Percentiles rank a stretch among this genome's conserved stretches.
Evolutionary conservation across 2,329 filamentous ascomycete species (phyloP).

Genomic region (Scedosporium aurantiacum): DNA sequence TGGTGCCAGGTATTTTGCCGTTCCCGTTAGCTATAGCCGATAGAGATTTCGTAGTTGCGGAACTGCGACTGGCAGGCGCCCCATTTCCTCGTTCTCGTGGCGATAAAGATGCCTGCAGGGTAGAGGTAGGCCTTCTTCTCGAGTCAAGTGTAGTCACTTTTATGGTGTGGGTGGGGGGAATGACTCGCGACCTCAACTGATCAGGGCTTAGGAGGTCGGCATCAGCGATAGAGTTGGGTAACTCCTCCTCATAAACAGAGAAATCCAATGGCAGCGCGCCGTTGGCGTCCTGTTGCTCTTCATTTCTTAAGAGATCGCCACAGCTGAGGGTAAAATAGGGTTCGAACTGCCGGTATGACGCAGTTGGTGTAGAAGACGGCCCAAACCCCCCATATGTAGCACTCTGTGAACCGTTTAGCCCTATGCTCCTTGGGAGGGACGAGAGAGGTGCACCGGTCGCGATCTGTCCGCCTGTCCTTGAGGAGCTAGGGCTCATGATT

Average conservation of each 20-base stretch:
- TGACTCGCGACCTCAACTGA: neutral
- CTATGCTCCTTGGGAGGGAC: neutral
- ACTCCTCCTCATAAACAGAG: neutral
- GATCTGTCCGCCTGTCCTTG: neutral
- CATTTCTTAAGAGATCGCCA: neutral
- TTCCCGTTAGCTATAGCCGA: too few species aligned
- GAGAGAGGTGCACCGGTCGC: neutral
- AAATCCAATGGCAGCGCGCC: neutral
- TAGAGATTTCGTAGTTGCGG: too few species aligned
- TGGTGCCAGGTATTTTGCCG: too few species aligned
- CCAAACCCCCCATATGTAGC: neutral
- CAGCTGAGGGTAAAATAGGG: neutral
- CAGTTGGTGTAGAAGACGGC: neutral
- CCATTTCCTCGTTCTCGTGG: neutral
- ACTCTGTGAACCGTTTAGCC: neutral
- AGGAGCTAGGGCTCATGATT: neutral
- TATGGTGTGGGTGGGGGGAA: neutral
- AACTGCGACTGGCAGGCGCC: too few species aligned
- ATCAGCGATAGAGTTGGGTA: neutral
- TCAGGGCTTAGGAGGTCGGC: neutral
- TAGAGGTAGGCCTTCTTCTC: neutral
- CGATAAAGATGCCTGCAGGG: neutral
- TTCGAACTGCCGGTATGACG: neutral
- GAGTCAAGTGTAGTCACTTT: neutral
- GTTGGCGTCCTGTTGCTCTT: neutral